Evolutionary conservation across 306 rosid genomes (phyloP).

Genomic region (Ceratonia siliqua): DNA sequence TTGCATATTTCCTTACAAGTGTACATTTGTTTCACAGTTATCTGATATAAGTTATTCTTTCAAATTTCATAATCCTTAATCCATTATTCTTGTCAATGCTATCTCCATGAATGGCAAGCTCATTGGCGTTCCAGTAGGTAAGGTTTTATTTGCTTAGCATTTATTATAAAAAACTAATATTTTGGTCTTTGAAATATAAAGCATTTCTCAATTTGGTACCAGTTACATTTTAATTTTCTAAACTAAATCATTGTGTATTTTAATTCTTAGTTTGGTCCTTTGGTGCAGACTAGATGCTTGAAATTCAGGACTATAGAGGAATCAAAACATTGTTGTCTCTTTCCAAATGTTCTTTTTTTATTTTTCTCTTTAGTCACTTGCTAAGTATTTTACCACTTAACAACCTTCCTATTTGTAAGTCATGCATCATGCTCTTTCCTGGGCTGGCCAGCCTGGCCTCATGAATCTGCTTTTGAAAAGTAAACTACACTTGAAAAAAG

Average conservation of each 20-base stretch:
- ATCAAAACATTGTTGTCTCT: not conserved
- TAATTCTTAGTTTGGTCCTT: not conserved
- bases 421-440: not conserved
- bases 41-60: constrained; percentile 17
- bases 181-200: constrained; percentile 7
- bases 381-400: too few species aligned
- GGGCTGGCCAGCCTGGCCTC: not conserved
- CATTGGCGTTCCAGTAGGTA: constrained; percentile 2
- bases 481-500: too few species aligned
- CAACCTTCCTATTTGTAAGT: not conserved
- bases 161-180: not conserved
- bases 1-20: constrained; percentile 23
- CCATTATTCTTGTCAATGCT: constrained; percentile 25
- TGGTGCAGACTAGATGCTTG: not conserved
- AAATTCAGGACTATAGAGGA: constrained; percentile 4
- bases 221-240: not conserved
- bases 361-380: too few species aligned
- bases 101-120: constrained; percentile 16
- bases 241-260: not conserved
- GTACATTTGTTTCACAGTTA: constrained; percentile 32
- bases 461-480: not conserved
- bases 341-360: not conserved
- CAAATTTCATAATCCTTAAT: constrained; percentile 8
- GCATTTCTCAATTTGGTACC: constrained; percentile 1
- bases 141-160: constrained; percentile 11